Evolutionary conservation across 768 basidiomycete species (phyloP).

Genomic region (Hygrophoropsis aurantiaca): DNA sequence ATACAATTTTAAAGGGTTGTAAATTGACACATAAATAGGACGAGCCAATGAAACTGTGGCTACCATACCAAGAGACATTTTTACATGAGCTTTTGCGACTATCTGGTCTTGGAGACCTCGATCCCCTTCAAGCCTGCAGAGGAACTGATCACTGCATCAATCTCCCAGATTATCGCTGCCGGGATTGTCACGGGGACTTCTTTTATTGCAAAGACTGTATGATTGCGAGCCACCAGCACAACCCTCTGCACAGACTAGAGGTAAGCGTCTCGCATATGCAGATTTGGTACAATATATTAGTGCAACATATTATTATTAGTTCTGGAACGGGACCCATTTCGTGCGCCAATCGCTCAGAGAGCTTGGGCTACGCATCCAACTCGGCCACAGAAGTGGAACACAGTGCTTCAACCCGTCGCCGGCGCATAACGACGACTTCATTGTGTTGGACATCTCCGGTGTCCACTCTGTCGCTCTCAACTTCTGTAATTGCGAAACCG

Average conservation of each 20-base stretch:
- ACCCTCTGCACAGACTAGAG: conserved; percentile 12
- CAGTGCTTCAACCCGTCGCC: conserved; percentile 8
- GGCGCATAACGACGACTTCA: not conserved
- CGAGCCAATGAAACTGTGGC: too few species aligned
- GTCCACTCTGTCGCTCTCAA: conserved; percentile 16
- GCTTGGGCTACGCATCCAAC: conserved; percentile 20
- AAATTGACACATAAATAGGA: too few species aligned
- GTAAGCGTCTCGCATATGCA: conserved; percentile 7
- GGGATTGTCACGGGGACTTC: conserved; percentile 7
- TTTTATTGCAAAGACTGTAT: conserved; percentile 8
- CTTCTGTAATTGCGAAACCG: conserved; percentile 10
- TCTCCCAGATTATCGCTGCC: too few species aligned
- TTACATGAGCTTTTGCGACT: too few species aligned
- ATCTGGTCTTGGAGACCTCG: too few species aligned
- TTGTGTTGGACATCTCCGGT: conserved; percentile 15
- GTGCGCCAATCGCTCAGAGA: conserved; percentile 3
- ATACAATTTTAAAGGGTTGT: too few species aligned
- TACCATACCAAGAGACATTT: too few species aligned
- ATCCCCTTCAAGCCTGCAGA: too few species aligned
- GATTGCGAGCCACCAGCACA: not conserved
- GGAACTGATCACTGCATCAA: too few species aligned
- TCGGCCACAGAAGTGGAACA: conserved; percentile 13
- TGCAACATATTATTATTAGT: conserved; percentile 3
- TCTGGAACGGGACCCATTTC: conserved; percentile 14
- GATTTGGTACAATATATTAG: not conserved